Evolutionary conservation across 352 stramenopile species (phyloP).

Genomic region (Globisporangium echinulatum): DNA sequence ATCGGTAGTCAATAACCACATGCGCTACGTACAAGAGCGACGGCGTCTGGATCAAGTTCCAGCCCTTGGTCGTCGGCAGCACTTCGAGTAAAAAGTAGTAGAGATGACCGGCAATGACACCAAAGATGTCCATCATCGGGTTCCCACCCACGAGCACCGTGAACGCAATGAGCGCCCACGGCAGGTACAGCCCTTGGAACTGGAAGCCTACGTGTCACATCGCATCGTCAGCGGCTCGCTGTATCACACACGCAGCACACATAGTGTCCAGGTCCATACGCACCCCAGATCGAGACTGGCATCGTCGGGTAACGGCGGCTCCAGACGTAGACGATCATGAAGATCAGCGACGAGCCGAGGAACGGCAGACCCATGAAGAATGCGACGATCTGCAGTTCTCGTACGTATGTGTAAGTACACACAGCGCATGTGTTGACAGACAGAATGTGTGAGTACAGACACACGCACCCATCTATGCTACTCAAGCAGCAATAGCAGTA

Average conservation of each 20-base stretch:
- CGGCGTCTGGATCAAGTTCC: conserved; percentile 78
- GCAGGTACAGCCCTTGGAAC: conserved; percentile 84
- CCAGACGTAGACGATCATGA: conserved; percentile 91
- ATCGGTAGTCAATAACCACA: neutral
- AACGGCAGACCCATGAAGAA: conserved; percentile 85
- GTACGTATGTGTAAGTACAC: neutral
- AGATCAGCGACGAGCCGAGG: conserved; percentile 80
- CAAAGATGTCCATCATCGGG: conserved; percentile 84
- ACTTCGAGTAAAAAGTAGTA: conserved; percentile 90
- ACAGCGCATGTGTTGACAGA: neutral
- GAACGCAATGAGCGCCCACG: conserved; percentile 87
- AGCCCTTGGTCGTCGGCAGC: conserved; percentile 78
- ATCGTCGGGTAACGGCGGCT: conserved; percentile 81
- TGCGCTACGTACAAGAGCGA: conserved; percentile 62
- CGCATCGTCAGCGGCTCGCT: no score
- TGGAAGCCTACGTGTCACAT: conserved; percentile 48
- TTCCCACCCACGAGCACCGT: conserved; percentile 82
- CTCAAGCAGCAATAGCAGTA: neutral
- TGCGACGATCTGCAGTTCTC: conserved; percentile 46
- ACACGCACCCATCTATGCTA: no score
- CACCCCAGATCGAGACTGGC: conserved; percentile 81
- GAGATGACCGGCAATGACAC: conserved; percentile 78
- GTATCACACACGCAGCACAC: no score
- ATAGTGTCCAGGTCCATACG: neutral
- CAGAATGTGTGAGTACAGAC: neutral